These are phyloP conservation scores for Parachaetomium inaequale DNA, from an alignment of 495 filamentous ascomycete species.

Conservation along the genomic window DNA sequence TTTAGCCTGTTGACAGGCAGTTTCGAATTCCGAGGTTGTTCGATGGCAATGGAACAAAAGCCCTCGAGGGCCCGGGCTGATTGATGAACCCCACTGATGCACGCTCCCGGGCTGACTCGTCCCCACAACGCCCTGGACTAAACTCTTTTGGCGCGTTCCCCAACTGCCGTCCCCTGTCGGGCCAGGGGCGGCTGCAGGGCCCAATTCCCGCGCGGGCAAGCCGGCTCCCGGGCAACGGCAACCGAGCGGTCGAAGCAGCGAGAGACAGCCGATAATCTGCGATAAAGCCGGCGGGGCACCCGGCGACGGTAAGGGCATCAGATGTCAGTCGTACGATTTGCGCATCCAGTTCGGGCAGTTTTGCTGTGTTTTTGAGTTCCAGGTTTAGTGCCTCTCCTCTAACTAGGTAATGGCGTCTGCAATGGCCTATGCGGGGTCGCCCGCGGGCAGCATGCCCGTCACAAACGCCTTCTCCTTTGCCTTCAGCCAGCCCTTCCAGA, in stretches of 20 bases:
- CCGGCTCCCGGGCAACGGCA: constrained; percentile 16
- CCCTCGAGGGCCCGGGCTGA: no score
- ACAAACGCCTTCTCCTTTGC: constrained; percentile 26
- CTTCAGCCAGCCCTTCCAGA: constrained; percentile 32
- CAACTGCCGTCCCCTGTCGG: constrained; percentile 14
- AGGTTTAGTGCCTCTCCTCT: not conserved
- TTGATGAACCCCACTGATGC: no score
- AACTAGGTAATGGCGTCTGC: not conserved
- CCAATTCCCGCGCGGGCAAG: constrained; percentile 14
- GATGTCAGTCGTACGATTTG: no score
- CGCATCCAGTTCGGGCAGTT: not conserved
- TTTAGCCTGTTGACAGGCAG: not conserved
- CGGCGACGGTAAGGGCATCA: not conserved
- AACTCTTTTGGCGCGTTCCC: no score
- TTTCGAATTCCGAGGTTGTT: not conserved
- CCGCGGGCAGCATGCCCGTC: constrained; percentile 25
- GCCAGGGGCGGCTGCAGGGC: not conserved
- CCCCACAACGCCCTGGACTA: no score
- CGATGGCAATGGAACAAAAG: no score
- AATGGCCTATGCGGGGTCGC: constrained; percentile 22
- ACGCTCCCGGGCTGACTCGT: not conserved
- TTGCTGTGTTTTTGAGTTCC: not conserved
- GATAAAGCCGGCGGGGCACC: constrained; percentile 1
- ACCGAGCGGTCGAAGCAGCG: constrained; percentile 8
- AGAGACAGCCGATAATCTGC: not conserved